phyloP scores from a whole-genome alignment of 441 rosid species.

The Melastoma candidum region DNA sequence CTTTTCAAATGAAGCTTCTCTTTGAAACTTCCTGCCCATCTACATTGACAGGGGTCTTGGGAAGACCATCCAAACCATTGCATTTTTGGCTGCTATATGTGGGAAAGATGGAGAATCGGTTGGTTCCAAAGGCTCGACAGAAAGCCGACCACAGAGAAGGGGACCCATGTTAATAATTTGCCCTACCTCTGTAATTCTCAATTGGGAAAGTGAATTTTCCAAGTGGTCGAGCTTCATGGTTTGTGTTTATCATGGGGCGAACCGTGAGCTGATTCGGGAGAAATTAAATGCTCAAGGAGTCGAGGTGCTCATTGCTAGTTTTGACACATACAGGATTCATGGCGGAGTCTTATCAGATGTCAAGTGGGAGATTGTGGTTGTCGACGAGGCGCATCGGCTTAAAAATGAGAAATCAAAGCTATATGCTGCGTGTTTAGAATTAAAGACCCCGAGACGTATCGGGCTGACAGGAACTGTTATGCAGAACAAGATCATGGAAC shows the following conservation, averaged over 20 bases:
- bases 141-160: constrained; percentile 21
- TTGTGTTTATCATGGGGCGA: constrained; percentile 69
- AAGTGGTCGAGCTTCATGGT: constrained; percentile 71
- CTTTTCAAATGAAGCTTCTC: neutral
- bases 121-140: constrained; percentile 21
- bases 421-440: constrained; percentile 55
- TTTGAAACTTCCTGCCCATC: neutral
- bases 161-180: constrained; percentile 70
- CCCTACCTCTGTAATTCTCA: constrained; percentile 81
- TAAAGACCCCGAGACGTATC: constrained; percentile 51
- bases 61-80: constrained; percentile 90
- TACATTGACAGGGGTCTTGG: constrained; percentile 70
- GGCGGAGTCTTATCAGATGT: constrained; percentile 55
- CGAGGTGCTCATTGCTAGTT: constrained; percentile 78
- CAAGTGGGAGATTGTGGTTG: constrained; percentile 81
- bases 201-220: constrained; percentile 90
- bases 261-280: constrained; percentile 64
- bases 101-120: constrained; percentile 52
- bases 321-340: constrained; percentile 76
- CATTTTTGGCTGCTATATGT: constrained; percentile 80
- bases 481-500: constrained; percentile 91
- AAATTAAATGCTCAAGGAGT: constrained; percentile 54
- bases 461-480: constrained; percentile 90
- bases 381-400: constrained; percentile 89
- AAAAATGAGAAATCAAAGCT: constrained; percentile 91